Evolutionary conservation across 345 rosid genomes (phyloP).

Genomic region (Gossypium stocksii): DNA sequence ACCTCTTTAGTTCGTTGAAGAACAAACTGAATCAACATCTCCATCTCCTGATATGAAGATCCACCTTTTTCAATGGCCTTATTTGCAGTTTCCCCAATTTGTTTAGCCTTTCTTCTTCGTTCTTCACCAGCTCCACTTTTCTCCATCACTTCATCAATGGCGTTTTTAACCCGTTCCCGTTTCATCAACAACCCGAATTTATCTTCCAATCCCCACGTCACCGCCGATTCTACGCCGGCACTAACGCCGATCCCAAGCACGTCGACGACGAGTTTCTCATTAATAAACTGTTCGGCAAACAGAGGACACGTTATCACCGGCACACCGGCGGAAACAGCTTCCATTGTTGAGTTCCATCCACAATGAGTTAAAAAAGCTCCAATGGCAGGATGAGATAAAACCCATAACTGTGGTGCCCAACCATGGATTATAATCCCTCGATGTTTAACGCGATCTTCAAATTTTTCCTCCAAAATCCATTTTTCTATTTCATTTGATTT

Average conservation of each 20-base stretch:
- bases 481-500: neutral
- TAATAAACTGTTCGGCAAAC: constrained; percentile 33
- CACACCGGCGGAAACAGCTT: constrained; percentile 39
- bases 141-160: constrained; percentile 27
- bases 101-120: constrained; percentile 19
- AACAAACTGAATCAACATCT: constrained; percentile 13
- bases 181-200: constrained; percentile 26
- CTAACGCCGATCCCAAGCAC: constrained; percentile 37
- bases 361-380: constrained; percentile 60
- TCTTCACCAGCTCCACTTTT: constrained; percentile 5
- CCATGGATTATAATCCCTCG: constrained; percentile 48
- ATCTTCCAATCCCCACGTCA: constrained; percentile 37
- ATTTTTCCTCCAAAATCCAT: constrained; percentile 25
- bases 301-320: constrained; percentile 39
- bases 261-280: constrained; percentile 34
- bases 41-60: constrained; percentile 20
- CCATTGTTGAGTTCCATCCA: constrained; percentile 59
- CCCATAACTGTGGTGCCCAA: constrained; percentile 54
- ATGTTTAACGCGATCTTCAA: constrained; percentile 33
- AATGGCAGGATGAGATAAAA: constrained; percentile 41
- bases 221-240: constrained; percentile 32
- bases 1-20: neutral
- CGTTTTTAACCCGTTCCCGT: constrained; percentile 24
- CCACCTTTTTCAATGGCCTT: constrained; percentile 21
- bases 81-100: constrained; percentile 13